Evolutionary conservation across 176 grass and related monocot genomes (phyloP), one percentile per base, ranked within the genome.

Genomic region (Luzula sylvatica): DNA sequence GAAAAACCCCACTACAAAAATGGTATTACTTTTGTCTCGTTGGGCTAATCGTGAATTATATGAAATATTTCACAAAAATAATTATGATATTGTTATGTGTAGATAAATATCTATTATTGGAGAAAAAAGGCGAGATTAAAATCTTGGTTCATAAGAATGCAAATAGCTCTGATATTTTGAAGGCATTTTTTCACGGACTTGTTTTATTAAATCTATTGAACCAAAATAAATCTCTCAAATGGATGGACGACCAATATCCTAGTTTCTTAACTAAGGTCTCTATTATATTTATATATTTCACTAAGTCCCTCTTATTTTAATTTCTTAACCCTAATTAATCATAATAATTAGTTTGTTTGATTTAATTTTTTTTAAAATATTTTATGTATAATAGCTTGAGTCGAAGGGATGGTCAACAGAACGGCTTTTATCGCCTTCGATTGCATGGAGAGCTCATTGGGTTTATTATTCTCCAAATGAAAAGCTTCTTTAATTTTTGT

Each of bases 361-460:
- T 23, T 43, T 35, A 47, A 30, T 65, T 50, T 26, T 11, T 50
- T 26, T 11, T 23, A 3, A 17, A 32, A 32, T 32, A 32, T 46
- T 42, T 42, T 43, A 38, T 4, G 45, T 15, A 15, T 65, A 20
- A 51, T 72, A 88, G 90, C 46, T 96, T 41, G 72, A 74, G 38
- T 53, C 39, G 15, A 30, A 68, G 50, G 84, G 84, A 20, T 96
- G 87, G 73, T 73, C 81, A 45, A 74, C 74, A 1, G 76, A 82
- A 28, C 70, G 84, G 9, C 90, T 96, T 68, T 65, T 89, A n/a
- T 88, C 80, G 0, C 70, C 65, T 55, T 88, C 90, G 3, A 86
- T 82, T 45, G 46, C 82, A 65, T 96, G 90, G 84, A 89, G 81
- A 32, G 84, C 78, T 66, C 66, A 79, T 40, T 96, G 90, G 90